A percentile compares a stretch with the other conserved stretches of the same genome.
These are phyloP conservation scores for Colletotrichum endophyticum DNA, from an alignment of 2,329 filamentous ascomycete genomes.

Conservation along the genomic window DNA sequence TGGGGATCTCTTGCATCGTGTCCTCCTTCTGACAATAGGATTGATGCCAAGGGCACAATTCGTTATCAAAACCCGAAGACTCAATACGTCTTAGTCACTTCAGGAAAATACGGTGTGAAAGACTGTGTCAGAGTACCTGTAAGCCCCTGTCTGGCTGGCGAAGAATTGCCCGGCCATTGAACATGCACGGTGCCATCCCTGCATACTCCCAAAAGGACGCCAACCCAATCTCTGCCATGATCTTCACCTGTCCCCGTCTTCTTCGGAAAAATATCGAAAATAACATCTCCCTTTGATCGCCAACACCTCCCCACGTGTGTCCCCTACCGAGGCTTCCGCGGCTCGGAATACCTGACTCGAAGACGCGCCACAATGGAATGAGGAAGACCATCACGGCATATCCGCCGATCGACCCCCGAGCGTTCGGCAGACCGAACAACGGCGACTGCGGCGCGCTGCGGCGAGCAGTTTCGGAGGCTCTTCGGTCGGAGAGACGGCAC, in stretches of 20 bases:
- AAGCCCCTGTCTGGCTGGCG: not conserved
- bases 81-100: accelerated
- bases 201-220: not conserved
- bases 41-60: accelerated
- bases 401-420: not conserved
- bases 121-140: not conserved
- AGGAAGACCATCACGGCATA: not conserved
- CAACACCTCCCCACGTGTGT: not conserved
- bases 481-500: not conserved
- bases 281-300: not conserved
- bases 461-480: not conserved
- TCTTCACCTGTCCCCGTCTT: not conserved
- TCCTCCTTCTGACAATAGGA: accelerated
- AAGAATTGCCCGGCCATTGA: not conserved
- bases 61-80: accelerated
- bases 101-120: not conserved
- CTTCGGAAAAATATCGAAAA: not conserved
- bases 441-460: not conserved
- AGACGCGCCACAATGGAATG: not conserved
- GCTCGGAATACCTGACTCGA: not conserved
- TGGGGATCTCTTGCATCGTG: accelerated
- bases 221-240: not conserved
- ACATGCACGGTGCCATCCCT: not conserved
- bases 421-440: not conserved
- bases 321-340: not conserved